Percentiles rank a stretch among this genome's conserved stretches.
Evolutionary conservation across 192 early-diverging fungal species (phyloP).

Genomic region (Piromyces finnis): DNA sequence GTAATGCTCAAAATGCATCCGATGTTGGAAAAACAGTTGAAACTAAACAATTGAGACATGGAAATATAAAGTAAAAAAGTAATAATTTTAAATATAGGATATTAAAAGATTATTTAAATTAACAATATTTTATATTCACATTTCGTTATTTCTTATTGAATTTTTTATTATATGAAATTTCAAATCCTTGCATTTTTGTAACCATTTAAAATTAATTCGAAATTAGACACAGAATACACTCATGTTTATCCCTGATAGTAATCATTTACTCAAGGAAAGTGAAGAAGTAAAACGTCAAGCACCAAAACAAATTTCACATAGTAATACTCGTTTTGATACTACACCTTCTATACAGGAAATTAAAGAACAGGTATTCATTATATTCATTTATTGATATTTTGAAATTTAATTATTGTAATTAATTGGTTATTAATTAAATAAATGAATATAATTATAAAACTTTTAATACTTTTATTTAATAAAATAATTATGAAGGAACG

Average conservation of each 20-base stretch:
- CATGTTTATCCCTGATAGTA: background rate
- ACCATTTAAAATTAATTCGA: background rate
- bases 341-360: background rate
- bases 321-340: background rate
- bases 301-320: background rate
- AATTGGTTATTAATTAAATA: no score
- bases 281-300: background rate
- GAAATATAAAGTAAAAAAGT: slow-evolving; percentile 31
- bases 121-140: no score
- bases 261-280: background rate
- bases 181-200: no score
- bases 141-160: no score
- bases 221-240: background rate
- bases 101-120: no score
- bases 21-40: slow-evolving; percentile 1
- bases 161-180: no score
- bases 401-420: no score
- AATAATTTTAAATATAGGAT: background rate
- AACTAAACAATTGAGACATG: slow-evolving; percentile 19
- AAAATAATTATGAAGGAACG: slow-evolving; percentile 4
- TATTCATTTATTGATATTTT: background rate
- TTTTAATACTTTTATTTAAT: no score
- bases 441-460: no score
- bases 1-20: slow-evolving; percentile 2
- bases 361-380: background rate